phyloP scores from a whole-genome alignment of 106 monocot species.

The Xerophyta viscosa region DNA sequence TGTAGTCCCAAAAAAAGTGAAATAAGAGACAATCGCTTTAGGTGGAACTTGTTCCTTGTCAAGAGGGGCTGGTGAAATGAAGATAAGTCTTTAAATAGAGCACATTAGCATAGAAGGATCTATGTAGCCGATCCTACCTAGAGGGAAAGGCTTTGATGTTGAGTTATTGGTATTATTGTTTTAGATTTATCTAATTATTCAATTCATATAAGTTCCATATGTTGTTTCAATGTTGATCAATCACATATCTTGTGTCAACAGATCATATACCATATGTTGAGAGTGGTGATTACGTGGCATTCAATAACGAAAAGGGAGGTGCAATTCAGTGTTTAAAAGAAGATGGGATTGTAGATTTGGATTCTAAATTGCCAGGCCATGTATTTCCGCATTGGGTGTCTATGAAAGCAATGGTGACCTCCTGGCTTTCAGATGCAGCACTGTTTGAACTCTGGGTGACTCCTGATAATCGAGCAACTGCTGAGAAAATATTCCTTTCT shows the following conservation, averaged over 20 bases:
- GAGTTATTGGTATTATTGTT: too few species aligned
- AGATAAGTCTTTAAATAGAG: too few species aligned
- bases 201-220: not conserved
- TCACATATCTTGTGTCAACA: constrained; percentile 12
- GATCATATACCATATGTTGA: constrained; percentile 92
- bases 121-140: too few species aligned
- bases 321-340: constrained; percentile 76
- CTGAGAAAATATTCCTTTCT: constrained; percentile 65
- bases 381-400: constrained; percentile 49
- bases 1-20: too few species aligned
- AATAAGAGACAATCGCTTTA: too few species aligned
- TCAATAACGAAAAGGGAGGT: constrained; percentile 91
- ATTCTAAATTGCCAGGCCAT: constrained; percentile 35
- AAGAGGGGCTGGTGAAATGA: too few species aligned
- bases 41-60: too few species aligned
- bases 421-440: constrained; percentile 80
- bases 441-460: constrained; percentile 87
- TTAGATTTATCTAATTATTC: not conserved
- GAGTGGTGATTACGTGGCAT: constrained; percentile 66
- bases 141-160: not conserved
- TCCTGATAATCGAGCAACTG: constrained; percentile 40
- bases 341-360: constrained; percentile 62
- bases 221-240: not conserved
- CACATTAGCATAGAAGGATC: too few species aligned
- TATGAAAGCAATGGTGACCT: constrained; percentile 68